Conservation (phyloP, 2,329 filamentous ascomycete species). For the Rutstroemia sp. region DNA sequence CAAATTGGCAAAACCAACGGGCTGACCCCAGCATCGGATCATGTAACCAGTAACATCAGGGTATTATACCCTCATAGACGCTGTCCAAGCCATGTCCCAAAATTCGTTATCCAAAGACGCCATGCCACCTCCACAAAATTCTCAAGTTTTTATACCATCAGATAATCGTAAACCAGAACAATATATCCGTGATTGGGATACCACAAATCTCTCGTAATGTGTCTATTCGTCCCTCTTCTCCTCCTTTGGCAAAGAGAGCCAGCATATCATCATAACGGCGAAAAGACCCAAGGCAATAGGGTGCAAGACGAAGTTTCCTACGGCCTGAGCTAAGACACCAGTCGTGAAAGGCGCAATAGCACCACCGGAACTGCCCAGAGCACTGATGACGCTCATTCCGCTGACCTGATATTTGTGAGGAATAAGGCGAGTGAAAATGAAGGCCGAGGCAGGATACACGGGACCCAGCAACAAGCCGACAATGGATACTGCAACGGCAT, state of each 20-base stretch:
- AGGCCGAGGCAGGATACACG: slow-evolving; percentile 67
- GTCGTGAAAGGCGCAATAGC: slow-evolving; percentile 50
- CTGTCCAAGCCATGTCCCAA: slow-evolving; percentile 20
- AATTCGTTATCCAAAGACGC: slow-evolving; percentile 18
- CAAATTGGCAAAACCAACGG: neutral
- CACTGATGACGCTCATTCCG: slow-evolving; percentile 59
- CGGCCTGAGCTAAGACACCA: slow-evolving; percentile 38
- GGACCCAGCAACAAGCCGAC: slow-evolving; percentile 72
- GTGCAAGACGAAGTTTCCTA: slow-evolving; percentile 40
- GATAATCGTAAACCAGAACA: neutral
- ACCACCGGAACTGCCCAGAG: slow-evolving; percentile 64
- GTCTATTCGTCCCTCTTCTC: slow-evolving; percentile 53
- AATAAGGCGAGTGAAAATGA: slow-evolving; percentile 55
- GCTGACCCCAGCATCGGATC: neutral
- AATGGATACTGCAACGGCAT: slow-evolving; percentile 59
- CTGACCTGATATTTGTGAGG: slow-evolving; percentile 52
- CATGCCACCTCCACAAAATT: slow-evolving; percentile 17
- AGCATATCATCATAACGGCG: slow-evolving; percentile 56
- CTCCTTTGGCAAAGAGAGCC: slow-evolving; percentile 50
- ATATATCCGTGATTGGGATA: neutral
- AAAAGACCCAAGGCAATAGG: slow-evolving; percentile 61
- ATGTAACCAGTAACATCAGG: slow-evolving; percentile 11
- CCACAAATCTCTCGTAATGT: neutral
- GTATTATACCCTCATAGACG: slow-evolving; percentile 10
- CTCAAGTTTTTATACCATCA: neutral